Conservation (phyloP, 768 basidiomycete species). For the Xerocomus brunneocitrinus region DNA sequence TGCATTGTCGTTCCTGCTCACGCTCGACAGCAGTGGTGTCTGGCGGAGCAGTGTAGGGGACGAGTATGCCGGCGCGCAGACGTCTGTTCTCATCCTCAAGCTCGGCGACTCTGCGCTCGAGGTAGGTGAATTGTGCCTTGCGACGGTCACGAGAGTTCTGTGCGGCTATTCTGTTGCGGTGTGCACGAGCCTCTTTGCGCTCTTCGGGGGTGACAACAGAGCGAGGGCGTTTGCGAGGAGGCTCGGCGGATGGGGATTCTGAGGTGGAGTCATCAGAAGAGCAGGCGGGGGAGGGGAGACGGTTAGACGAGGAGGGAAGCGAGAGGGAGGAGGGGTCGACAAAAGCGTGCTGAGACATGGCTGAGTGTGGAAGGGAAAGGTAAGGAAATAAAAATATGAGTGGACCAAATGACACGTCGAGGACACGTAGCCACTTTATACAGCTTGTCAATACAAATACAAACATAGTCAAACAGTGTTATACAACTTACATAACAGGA, state of each 20-base stretch:
- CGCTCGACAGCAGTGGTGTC: conserved; percentile 19
- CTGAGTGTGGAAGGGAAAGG: background rate
- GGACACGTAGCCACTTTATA: conserved; percentile 32
- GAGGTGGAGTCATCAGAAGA: conserved; percentile 13
- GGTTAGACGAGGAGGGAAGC: conserved; percentile 32
- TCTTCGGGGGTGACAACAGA: conserved; percentile 63
- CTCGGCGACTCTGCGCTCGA: conserved; percentile 63
- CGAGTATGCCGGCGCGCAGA: conserved; percentile 51
- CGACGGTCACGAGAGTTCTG: conserved; percentile 90
- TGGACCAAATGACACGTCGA: conserved; percentile 22
- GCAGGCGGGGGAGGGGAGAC: conserved; percentile 25
- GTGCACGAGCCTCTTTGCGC: conserved; percentile 82
- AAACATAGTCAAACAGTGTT: conserved; percentile 20
- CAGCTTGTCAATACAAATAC: conserved; percentile 11
- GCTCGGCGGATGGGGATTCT: conserved; percentile 29
- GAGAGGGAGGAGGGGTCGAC: conserved; percentile 39
- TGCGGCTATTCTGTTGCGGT: conserved; percentile 89
- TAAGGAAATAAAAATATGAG: conserved; percentile 20
- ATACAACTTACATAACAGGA: background rate
- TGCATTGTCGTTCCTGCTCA: conserved; percentile 30
- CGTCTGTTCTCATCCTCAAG: conserved; percentile 82
- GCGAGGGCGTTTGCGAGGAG: conserved; percentile 73
- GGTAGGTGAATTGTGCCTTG: conserved; percentile 73
- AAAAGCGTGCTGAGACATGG: conserved; percentile 27
- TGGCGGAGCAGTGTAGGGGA: conserved; percentile 18